A percentile compares a stretch with the other conserved stretches of the same genome.
phyloP scores from a whole-genome alignment of 1,284 basidiomycete species.

The Leccinum pallidistipes region DNA sequence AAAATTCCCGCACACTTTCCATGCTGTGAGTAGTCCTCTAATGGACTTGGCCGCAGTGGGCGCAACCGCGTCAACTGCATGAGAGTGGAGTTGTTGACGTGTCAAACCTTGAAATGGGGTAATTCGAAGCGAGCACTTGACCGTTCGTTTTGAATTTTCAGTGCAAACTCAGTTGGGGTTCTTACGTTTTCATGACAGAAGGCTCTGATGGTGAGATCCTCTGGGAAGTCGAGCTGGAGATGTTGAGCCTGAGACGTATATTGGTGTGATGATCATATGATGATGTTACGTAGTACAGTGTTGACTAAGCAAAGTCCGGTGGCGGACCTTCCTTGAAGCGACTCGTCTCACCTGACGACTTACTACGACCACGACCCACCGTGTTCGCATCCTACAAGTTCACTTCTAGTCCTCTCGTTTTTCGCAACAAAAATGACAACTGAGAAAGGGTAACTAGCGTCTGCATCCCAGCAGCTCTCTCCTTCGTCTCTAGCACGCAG shows the following conservation, averaged over 20 bases:
- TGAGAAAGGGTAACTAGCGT: slow-evolving; percentile 37
- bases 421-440: slow-evolving; percentile 36
- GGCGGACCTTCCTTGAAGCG: slow-evolving; percentile 10
- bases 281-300: neutral
- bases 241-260: too few species aligned
- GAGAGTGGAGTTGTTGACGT: neutral
- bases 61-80: neutral
- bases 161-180: neutral
- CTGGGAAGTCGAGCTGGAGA: neutral
- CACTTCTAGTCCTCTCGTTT: slow-evolving; percentile 1
- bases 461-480: slow-evolving; percentile 1
- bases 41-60: too few species aligned
- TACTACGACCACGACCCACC: slow-evolving; percentile 18
- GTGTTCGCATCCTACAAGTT: slow-evolving; percentile 12
- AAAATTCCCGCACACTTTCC: neutral
- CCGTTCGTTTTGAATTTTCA: too few species aligned
- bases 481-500: neutral
- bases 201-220: neutral
- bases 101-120: neutral
- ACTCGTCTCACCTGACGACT: slow-evolving; percentile 18
- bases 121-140: too few species aligned
- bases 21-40: neutral
- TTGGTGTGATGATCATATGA: too few species aligned
- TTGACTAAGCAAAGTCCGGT: slow-evolving; percentile 30
- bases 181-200: neutral